phyloP scores from a whole-genome alignment of 768 basidiomycete genomes.

The Kwoniella heveanensis region DNA sequence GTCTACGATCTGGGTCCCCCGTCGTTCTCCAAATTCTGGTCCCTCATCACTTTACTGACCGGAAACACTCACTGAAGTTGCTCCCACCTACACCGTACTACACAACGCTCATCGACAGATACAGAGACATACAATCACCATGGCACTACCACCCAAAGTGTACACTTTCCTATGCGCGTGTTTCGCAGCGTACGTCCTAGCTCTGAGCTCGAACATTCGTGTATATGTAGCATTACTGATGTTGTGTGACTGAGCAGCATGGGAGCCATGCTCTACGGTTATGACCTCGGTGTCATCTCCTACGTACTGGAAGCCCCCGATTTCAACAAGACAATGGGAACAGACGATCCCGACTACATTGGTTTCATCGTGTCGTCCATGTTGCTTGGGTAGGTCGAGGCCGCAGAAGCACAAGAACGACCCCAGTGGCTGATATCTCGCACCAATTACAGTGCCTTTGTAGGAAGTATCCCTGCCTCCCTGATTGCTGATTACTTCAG shows the following conservation, averaged over 20 bases:
- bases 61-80: neutral
- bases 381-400: conserved; percentile 40
- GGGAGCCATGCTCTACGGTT: conserved; percentile 44
- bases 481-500: conserved; percentile 59
- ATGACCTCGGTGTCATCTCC: conserved; percentile 53
- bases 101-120: neutral
- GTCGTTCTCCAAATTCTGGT: neutral
- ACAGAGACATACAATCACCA: conserved; percentile 17
- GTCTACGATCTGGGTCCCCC: conserved; percentile 2
- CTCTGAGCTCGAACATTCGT: neutral
- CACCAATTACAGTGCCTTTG: conserved; percentile 50
- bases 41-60: neutral
- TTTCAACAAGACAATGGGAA: conserved; percentile 34
- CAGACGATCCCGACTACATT: conserved; percentile 31
- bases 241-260: conserved; percentile 14
- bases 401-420: too few relatives aligned
- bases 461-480: conserved; percentile 33
- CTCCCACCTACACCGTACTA: neutral
- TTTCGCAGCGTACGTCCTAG: conserved; percentile 43
- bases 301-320: conserved; percentile 47
- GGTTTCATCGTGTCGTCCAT: conserved; percentile 51
- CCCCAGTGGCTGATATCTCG: too few relatives aligned
- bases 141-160: conserved; percentile 32
- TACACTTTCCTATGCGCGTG: conserved; percentile 48
- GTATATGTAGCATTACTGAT: neutral